A percentile compares a stretch with the other conserved stretches of the same genome.
phyloP scores from a whole-genome alignment of 345 rosid genomes.

The Eucalyptus cloeziana region DNA sequence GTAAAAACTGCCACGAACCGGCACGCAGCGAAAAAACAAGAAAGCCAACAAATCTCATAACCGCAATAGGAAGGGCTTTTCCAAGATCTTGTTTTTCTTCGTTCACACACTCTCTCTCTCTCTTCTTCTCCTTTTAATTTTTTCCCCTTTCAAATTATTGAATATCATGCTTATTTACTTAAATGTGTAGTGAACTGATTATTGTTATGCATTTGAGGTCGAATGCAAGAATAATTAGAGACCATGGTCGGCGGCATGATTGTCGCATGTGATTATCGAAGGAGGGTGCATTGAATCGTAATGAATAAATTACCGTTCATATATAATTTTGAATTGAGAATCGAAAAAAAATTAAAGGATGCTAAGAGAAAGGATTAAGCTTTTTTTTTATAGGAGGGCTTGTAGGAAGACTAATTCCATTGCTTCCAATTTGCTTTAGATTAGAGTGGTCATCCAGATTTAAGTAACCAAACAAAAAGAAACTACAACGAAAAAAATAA shows the following conservation, averaged over 20 bases:
- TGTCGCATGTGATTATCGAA: neutral
- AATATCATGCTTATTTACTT: neutral
- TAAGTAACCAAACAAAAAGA: neutral
- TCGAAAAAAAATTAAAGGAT: neutral
- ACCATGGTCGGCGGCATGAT: rapidly evolving
- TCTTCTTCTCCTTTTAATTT: neutral
- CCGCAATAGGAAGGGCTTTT: neutral
- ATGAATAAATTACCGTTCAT: rapidly evolving
- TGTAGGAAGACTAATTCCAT: neutral
- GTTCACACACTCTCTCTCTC: too few species aligned
- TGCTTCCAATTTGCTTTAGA: neutral
- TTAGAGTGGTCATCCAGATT: neutral
- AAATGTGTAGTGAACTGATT: too few species aligned
- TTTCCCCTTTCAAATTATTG: neutral
- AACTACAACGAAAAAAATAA: neutral
- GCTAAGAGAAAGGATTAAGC: neutral
- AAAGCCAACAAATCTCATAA: neutral
- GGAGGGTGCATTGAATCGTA: rapidly evolving
- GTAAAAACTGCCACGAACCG: neutral
- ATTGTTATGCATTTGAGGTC: neutral
- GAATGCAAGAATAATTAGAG: neutral
- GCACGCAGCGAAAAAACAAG: neutral
- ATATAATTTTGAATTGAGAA: neutral
- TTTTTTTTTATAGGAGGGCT: neutral
- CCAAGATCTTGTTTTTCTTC: neutral